phyloP scores from a whole-genome alignment of 2,329 filamentous ascomycete species.

The Tympanopsis confertula region DNA sequence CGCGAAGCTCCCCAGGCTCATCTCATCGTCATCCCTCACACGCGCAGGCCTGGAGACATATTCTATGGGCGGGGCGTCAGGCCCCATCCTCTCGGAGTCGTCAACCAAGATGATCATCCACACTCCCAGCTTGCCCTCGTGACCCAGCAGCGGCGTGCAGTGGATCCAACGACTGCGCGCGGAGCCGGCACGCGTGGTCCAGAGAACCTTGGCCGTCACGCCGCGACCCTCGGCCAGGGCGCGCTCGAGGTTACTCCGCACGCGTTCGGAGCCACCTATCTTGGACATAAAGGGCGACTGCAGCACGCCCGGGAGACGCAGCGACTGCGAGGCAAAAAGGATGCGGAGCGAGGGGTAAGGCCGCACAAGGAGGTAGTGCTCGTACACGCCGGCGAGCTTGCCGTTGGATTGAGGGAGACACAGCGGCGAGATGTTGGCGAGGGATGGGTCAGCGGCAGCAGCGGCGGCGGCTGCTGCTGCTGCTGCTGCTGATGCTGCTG shows the following conservation, averaged over 20 bases:
- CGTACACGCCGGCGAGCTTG: not conserved
- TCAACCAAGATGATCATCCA: slow-evolving; percentile 9
- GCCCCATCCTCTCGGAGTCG: slow-evolving; percentile 6
- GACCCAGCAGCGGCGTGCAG: slow-evolving; percentile 9
- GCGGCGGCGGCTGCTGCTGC: slow-evolving; percentile 7
- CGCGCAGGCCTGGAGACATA: too few relatives aligned
- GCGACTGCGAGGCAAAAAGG: slow-evolving; percentile 37
- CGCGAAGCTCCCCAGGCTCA: too few relatives aligned
- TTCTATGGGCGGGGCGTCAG: too few relatives aligned
- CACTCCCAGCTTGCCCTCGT: slow-evolving; percentile 7
- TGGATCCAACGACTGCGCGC: slow-evolving; percentile 7
- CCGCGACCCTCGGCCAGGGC: slow-evolving; percentile 42
- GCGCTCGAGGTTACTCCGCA: slow-evolving; percentile 10
- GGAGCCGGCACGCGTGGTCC: slow-evolving; percentile 24
- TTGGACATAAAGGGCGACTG: slow-evolving; percentile 21
- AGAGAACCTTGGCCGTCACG: slow-evolving; percentile 47
- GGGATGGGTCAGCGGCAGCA: slow-evolving; percentile 3
- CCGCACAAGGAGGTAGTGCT: slow-evolving; percentile 27
- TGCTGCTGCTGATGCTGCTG: slow-evolving; percentile 4
- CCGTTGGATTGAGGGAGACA: too few relatives aligned
- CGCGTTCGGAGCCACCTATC: slow-evolving; percentile 10
- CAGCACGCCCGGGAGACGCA: slow-evolving; percentile 38
- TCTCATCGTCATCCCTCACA: too few relatives aligned
- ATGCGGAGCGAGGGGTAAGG: slow-evolving; percentile 38
- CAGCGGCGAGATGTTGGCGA: not conserved